These are phyloP conservation scores for Favolaschia claudopus DNA, from an alignment of 768 basidiomycete genomes.

Conservation along the genomic window DNA sequence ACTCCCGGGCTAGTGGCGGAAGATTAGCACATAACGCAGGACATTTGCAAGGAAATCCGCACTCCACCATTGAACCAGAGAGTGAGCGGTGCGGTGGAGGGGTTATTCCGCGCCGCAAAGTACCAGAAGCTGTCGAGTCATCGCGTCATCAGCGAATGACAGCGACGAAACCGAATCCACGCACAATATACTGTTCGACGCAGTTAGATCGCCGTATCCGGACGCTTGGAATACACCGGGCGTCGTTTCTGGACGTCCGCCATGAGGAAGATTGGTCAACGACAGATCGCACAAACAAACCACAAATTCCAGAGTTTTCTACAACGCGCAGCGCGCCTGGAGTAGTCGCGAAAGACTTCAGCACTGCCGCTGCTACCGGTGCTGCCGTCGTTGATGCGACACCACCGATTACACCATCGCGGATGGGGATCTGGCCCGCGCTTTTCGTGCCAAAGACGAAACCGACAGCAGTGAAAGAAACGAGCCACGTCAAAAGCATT, in stretches of 20 bases:
- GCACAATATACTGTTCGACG: slow-evolving; percentile 47
- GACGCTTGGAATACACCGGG: slow-evolving; percentile 48
- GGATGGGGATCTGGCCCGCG: slow-evolving; percentile 53
- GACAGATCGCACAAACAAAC: background rate
- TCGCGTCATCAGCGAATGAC: background rate
- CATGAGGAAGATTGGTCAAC: background rate
- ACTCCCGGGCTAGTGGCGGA: slow-evolving; percentile 37
- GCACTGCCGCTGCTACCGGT: background rate
- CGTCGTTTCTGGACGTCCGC: slow-evolving; percentile 17
- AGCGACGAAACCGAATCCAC: background rate
- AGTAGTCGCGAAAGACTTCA: slow-evolving; percentile 22
- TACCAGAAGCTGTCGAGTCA: slow-evolving; percentile 51
- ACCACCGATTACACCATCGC: slow-evolving; percentile 61
- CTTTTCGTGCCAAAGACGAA: slow-evolving; percentile 11
- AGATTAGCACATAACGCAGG: background rate
- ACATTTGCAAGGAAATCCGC: slow-evolving; percentile 19
- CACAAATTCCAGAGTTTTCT: slow-evolving; percentile 16
- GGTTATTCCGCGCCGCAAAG: slow-evolving; percentile 49
- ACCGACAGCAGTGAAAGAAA: slow-evolving; percentile 2
- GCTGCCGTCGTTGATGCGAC: slow-evolving; percentile 27
- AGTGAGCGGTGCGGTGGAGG: slow-evolving; percentile 46
- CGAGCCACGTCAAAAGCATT: slow-evolving; percentile 32
- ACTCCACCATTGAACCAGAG: slow-evolving; percentile 53
- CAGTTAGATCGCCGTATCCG: slow-evolving; percentile 51
- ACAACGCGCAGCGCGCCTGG: slow-evolving; percentile 19